Evolutionary conservation across 768 basidiomycete genomes (phyloP).

Genomic region (Mycena pura): DNA sequence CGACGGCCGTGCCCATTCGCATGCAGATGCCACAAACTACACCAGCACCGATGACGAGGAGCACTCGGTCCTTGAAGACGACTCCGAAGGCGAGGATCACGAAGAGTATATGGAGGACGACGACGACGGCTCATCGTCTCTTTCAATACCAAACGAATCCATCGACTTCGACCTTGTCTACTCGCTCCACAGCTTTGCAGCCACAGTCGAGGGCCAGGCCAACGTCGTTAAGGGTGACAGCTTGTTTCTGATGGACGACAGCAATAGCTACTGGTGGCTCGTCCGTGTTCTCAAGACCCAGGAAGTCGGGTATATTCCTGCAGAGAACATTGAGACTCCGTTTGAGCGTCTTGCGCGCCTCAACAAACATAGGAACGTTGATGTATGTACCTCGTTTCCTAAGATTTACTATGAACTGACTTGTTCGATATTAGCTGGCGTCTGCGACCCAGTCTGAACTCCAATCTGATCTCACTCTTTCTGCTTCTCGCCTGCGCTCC

Average conservation of each 20-base stretch:
- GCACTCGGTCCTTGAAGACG: constrained; percentile 86
- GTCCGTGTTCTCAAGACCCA: constrained; percentile 98
- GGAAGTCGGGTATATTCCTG: constrained; percentile 98
- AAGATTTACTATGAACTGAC: constrained; percentile 2
- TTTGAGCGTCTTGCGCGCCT: constrained; percentile 94
- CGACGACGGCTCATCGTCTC: constrained; percentile 79
- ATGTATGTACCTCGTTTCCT: constrained; percentile 61
- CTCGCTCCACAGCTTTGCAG: constrained; percentile 94
- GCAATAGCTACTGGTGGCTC: constrained; percentile 99
- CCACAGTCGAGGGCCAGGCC: constrained; percentile 98
- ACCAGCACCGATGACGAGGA: constrained; percentile 66
- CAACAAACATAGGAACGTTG: constrained; percentile 97
- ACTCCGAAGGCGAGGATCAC: constrained; percentile 75
- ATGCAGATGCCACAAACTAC: constrained; percentile 50
- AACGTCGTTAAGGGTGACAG: constrained; percentile 99
- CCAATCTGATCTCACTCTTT: constrained; percentile 55
- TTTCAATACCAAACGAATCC: constrained; percentile 89
- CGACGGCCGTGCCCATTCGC: constrained; percentile 53
- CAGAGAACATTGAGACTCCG: constrained; percentile 99
- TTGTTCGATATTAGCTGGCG: constrained; percentile 62
- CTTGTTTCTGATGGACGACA: constrained; percentile 95
- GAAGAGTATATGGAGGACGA: constrained; percentile 79
- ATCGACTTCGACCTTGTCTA: constrained; percentile 95
- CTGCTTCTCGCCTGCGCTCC: constrained; percentile 60
- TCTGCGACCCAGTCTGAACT: constrained; percentile 76